These are phyloP conservation scores for Kwoniella europaea DNA, from an alignment of 768 basidiomycete genomes.

Conservation along the genomic window DNA sequence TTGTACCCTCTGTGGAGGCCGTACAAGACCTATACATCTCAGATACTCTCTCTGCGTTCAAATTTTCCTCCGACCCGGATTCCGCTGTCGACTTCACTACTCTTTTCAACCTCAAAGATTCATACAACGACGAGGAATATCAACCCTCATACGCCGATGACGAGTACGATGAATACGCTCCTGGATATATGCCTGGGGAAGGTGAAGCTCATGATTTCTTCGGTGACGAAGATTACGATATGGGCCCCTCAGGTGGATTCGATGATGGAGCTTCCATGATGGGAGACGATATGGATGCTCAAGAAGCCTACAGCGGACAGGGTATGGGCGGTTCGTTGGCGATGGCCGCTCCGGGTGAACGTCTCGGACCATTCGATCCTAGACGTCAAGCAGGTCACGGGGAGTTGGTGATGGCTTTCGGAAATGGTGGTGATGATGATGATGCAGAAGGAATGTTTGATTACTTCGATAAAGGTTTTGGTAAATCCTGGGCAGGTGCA, in stretches of 20 bases:
- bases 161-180: conserved; percentile 26
- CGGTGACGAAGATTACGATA: conserved; percentile 51
- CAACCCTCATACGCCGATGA: conserved; percentile 28
- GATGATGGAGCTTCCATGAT: conserved; percentile 47
- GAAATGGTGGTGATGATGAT: conserved; percentile 65
- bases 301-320: conserved; percentile 48
- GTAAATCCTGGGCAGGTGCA: conserved; percentile 98
- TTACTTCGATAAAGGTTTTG: conserved; percentile 81
- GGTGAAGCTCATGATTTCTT: conserved; percentile 53
- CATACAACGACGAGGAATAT: conserved; percentile 35
- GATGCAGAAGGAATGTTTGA: conserved; percentile 68
- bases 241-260: conserved; percentile 45
- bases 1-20: conserved; percentile 71
- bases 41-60: conserved; percentile 78
- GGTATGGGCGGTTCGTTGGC: conserved; percentile 61
- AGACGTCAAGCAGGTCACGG: conserved; percentile 68
- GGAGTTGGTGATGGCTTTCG: conserved; percentile 86
- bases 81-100: conserved; percentile 66
- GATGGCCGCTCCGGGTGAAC: conserved; percentile 52
- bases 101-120: conserved; percentile 44
- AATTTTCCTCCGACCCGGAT: conserved; percentile 71
- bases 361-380: conserved; percentile 82
- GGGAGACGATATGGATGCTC: conserved; percentile 61
- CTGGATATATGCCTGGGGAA: conserved; percentile 4
- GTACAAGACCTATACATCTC: conserved; percentile 76